phyloP scores from a whole-genome alignment of 108 stramenopile genomes.

The Cylindrotheca fusiformis region DNA sequence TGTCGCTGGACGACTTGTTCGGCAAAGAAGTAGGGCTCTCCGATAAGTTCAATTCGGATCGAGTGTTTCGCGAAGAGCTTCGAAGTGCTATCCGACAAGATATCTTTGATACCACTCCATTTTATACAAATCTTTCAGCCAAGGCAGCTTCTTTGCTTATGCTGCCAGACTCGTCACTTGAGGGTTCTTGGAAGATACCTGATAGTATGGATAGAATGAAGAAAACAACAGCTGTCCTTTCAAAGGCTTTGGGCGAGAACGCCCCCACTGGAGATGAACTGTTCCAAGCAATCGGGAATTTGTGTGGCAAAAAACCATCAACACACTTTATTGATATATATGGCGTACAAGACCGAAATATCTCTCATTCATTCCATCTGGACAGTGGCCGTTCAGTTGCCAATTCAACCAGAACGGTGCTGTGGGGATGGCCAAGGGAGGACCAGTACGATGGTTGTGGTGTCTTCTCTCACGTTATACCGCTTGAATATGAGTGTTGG shows the following conservation, averaged over 20 bases:
- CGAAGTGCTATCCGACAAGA: slow-evolving; percentile 65
- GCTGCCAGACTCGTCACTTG: slow-evolving; percentile 67
- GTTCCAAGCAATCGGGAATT: slow-evolving; percentile 46
- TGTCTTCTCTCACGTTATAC: slow-evolving; percentile 69
- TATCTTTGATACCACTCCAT: slow-evolving; percentile 69
- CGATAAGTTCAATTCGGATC: slow-evolving; percentile 36
- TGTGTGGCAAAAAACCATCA: slow-evolving; percentile 60
- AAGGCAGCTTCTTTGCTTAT: slow-evolving; percentile 62
- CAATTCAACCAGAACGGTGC: slow-evolving; percentile 46
- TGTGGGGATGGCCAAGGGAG: slow-evolving; percentile 72
- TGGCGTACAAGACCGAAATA: slow-evolving; percentile 50
- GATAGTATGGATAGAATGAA: slow-evolving; percentile 36
- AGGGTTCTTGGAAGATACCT: slow-evolving; percentile 71
- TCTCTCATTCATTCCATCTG: slow-evolving; percentile 74
- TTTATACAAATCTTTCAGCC: slow-evolving; percentile 55
- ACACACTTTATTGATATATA: slow-evolving; percentile 85
- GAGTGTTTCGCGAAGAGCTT: slow-evolving; percentile 43
- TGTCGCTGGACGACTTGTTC: slow-evolving; percentile 57
- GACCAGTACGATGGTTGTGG: slow-evolving; percentile 60
- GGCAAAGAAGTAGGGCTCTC: slow-evolving; percentile 12
- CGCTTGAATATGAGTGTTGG: slow-evolving; percentile 41
- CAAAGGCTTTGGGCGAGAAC: slow-evolving; percentile 32
- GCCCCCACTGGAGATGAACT: slow-evolving; percentile 74
- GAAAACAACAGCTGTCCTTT: slow-evolving; percentile 43
- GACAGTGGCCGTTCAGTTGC: slow-evolving; percentile 52